These are phyloP conservation scores for Verticillium tricorpus DNA, from an alignment of 2,329 filamentous ascomycete species.

Conservation along the genomic window DNA sequence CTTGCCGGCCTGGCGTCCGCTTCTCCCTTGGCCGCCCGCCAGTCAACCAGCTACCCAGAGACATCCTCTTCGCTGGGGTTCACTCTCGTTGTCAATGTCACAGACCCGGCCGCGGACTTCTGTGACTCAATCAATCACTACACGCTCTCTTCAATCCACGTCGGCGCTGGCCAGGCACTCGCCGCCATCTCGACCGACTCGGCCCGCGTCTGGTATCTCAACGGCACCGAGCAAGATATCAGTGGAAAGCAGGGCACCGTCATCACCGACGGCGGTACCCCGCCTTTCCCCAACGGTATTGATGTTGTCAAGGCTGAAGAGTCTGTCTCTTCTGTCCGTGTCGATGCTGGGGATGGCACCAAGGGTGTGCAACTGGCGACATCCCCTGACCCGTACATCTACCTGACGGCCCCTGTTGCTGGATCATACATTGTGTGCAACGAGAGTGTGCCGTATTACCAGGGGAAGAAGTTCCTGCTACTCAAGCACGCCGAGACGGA, in stretches of 20 bases:
- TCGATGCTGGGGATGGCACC: constrained; percentile 31
- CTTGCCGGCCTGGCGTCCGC: constrained; percentile 15
- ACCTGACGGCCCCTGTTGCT: constrained; percentile 15
- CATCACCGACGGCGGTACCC: constrained; percentile 35
- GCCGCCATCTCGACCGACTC: constrained; percentile 26
- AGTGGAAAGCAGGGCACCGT: constrained; percentile 25
- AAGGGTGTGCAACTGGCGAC: constrained; percentile 26
- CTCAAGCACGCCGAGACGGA: constrained; percentile 30
- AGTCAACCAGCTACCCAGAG: neutral
- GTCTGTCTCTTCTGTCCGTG: constrained; percentile 22
- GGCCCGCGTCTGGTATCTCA: constrained; percentile 41
- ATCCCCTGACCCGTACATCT: constrained; percentile 26
- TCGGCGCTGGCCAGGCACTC: constrained; percentile 34
- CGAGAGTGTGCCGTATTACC: constrained; percentile 36
- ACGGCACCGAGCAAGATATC: constrained; percentile 36
- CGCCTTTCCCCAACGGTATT: constrained; percentile 32
- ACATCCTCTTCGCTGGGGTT: constrained; percentile 26
- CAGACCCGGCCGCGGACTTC: constrained; percentile 33
- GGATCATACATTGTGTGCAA: constrained; percentile 39
- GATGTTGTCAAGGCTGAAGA: constrained; percentile 19
- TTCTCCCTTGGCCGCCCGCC: neutral
- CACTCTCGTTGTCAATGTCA: constrained; percentile 40
- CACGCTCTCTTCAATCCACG: constrained; percentile 35
- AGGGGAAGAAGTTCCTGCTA: constrained; percentile 26
- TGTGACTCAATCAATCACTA: constrained; percentile 34